These are phyloP conservation scores for Prunus mira DNA, from an alignment of 306 rosid species.

Conservation along the genomic window DNA sequence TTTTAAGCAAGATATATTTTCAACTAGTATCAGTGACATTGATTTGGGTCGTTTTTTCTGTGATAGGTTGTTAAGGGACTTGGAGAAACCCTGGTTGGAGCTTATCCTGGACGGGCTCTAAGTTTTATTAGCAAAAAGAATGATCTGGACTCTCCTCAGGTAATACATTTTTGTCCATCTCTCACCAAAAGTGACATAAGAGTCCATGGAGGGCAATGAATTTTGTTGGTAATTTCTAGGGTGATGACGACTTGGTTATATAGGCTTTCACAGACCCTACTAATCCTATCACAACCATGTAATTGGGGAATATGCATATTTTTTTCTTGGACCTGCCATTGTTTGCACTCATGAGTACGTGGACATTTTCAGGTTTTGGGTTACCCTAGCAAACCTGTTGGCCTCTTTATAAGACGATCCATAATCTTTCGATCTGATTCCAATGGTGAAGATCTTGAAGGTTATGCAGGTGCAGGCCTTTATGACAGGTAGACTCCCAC, in stretches of 20 bases:
- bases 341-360: constrained; percentile 18
- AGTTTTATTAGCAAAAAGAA: constrained; percentile 85
- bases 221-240: constrained; percentile 3
- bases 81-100: constrained; percentile 98
- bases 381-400: constrained; percentile 94
- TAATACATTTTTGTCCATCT: constrained; percentile 26
- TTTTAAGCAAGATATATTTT: constrained; percentile 11
- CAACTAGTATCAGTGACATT: constrained; percentile 8
- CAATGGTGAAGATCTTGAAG: constrained; percentile 98
- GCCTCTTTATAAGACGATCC: constrained; percentile 73
- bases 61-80: constrained; percentile 93
- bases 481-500: constrained; percentile 72
- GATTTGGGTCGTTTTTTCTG: constrained; percentile 13
- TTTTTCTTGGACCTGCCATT: constrained; percentile 11
- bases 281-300: neutral
- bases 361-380: constrained; percentile 70
- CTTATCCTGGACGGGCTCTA: constrained; percentile 98
- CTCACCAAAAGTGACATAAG: neutral
- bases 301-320: constrained; percentile 7
- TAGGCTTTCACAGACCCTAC: neutral
- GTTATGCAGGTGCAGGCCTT: constrained; percentile 99
- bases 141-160: constrained; percentile 81
- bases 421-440: constrained; percentile 96
- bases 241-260: neutral
- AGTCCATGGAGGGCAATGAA: constrained; percentile 2